Evolutionary conservation across 176 grass and related monocot genomes (phyloP).

Genomic region (Bothriochloa decipiens): DNA sequence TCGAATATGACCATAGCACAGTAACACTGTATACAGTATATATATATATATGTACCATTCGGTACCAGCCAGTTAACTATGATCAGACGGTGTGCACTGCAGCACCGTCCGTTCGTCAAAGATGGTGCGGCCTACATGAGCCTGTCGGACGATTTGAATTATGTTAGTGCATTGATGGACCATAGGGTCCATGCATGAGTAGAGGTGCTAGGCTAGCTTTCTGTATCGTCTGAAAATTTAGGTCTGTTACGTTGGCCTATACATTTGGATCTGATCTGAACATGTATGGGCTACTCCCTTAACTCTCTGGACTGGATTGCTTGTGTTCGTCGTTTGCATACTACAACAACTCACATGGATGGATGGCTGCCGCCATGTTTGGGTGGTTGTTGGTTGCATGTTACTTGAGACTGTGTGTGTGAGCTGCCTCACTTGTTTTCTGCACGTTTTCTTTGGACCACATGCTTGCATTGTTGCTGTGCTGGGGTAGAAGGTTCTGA

Average conservation of each 20-base stretch:
- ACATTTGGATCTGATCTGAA: not conserved
- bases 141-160: not conserved
- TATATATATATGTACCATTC: not conserved
- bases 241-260: conserved; percentile 23
- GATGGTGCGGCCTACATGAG: not conserved
- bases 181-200: not conserved
- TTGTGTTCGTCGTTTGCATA: not conserved
- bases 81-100: not conserved
- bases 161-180: not conserved
- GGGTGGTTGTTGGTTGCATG: not conserved
- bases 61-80: not conserved
- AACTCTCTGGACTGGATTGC: not conserved
- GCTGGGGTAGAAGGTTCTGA: conserved; percentile 33
- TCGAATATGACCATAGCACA: not conserved
- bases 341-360: conserved; percentile 19
- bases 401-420: not conserved
- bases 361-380: conserved; percentile 15
- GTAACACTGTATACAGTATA: not conserved
- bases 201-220: not conserved
- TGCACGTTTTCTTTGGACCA: conserved; percentile 24
- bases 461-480: not conserved
- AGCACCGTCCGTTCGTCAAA: not conserved
- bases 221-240: conserved; percentile 9
- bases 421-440: conserved; percentile 25
- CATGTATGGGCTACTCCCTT: not conserved